Evolutionary conservation across 805 yeast genomes (phyloP), one percentile per base, ranked within the genome.

Genomic region (Spathaspora hagerdaliae): DNA sequence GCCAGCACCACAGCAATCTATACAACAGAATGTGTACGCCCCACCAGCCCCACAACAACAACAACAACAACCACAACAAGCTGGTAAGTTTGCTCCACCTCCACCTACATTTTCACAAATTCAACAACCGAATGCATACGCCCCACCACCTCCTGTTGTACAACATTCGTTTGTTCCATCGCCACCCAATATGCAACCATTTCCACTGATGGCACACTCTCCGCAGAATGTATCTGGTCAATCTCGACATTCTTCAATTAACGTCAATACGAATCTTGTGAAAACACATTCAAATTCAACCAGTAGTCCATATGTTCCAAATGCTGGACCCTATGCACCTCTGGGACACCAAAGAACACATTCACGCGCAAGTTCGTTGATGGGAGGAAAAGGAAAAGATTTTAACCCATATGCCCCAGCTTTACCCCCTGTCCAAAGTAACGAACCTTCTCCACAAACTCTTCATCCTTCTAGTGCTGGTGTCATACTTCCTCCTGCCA

Each of bases 251-350:
- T 51, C 52, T n/a, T 31, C 7, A 12, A 32, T 27, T 36, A 39
- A 33, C 29, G 35, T 52, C 41, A 65, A 65, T 43, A 63, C 68
- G 2, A 58, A 56, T 42, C 54, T 64, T 7, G 4, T 19, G 52
- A 56, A 41, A 41, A 43, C 6, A 46, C 52, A 15, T 60, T 60
- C 55, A 27, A 33, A 35, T 32, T 52, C 66, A 26, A 51, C 59
- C 31, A 29, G 58, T 15, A 68, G 74, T 45, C 75, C 75, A 2
- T 71, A 71, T 50, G 70, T 71, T 9, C 77, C 77, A 1, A 60
- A 63, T 39, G 59, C 72, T 9, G 77, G 77, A 7, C 77, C 75
- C 2, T 71, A 71, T 46, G 75, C 70, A 7, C 77, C 77, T 5
- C 57, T 58, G 35, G 55, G 51, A 26, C 65, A 64, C 49, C 55